These are phyloP conservation scores for Triticum monococcum DNA, from an alignment of 176 grass and related monocot genomes.

Conservation along the genomic window DNA sequence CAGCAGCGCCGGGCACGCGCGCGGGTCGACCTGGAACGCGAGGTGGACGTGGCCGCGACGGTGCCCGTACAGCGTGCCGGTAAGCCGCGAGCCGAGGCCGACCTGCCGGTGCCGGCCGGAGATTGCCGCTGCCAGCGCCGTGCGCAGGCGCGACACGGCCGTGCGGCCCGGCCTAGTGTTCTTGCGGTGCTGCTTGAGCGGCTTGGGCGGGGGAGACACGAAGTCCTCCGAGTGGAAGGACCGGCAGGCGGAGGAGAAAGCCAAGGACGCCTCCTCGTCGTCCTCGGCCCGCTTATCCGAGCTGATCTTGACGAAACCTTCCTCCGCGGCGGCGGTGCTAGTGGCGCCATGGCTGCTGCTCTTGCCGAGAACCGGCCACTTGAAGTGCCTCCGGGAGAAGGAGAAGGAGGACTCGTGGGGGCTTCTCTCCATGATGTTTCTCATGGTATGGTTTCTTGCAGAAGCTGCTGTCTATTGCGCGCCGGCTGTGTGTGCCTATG, in stretches of 20 bases:
- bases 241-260: constrained; percentile 53
- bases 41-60: constrained; percentile 75
- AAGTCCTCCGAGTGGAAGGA: constrained; percentile 60
- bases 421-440: constrained; percentile 79
- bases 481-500: not conserved
- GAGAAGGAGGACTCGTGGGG: constrained; percentile 83
- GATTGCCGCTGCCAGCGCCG: constrained; percentile 47
- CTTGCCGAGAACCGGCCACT: constrained; percentile 72
- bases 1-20: constrained; percentile 38
- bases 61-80: constrained; percentile 81
- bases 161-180: constrained; percentile 20
- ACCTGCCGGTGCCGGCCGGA: constrained; percentile 52
- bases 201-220: constrained; percentile 33
- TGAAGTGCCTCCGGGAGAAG: constrained; percentile 90
- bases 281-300: constrained; percentile 29
- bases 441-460: constrained; percentile 43
- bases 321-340: constrained; percentile 6
- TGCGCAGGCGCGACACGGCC: constrained; percentile 49
- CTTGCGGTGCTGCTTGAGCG: constrained; percentile 29
- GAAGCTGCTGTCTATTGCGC: not conserved
- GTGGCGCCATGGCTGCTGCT: constrained; percentile 39
- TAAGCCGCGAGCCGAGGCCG: constrained; percentile 61
- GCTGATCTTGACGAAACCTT: constrained; percentile 24
- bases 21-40: constrained; percentile 76
- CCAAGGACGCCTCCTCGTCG: constrained; percentile 48